phyloP scores from a whole-genome alignment of 2,329 filamentous ascomycete species.

The Dothideomycetes sp. region DNA sequence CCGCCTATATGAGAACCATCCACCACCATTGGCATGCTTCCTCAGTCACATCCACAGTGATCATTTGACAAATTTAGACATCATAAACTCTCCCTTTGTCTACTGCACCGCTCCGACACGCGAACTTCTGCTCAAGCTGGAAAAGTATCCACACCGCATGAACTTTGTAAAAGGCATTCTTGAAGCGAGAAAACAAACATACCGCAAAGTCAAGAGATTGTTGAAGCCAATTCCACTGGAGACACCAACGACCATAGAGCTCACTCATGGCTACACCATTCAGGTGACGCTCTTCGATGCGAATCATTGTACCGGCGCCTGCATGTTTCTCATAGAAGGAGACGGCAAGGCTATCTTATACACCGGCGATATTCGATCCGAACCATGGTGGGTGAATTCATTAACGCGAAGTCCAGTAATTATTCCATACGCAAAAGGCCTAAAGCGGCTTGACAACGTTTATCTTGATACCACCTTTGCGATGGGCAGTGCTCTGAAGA shows the following conservation, averaged over 20 bases:
- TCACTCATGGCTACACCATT: conserved; percentile 56
- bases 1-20: conserved; percentile 41
- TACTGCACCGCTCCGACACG: conserved; percentile 81
- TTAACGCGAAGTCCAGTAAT: conserved; percentile 61
- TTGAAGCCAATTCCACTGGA: conserved; percentile 74
- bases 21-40: conserved; percentile 69
- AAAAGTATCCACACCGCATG: conserved; percentile 68
- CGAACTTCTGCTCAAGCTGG: conserved; percentile 67
- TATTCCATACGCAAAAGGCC: conserved; percentile 58
- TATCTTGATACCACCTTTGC: conserved; percentile 85
- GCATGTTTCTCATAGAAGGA: conserved; percentile 86
- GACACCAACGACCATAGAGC: conserved; percentile 65
- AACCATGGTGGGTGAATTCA: conserved; percentile 74
- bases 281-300: conserved; percentile 80
- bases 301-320: conserved; percentile 81
- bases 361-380: conserved; percentile 78
- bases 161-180: conserved; percentile 70
- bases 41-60: conserved; percentile 89
- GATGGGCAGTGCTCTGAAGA: conserved; percentile 36
- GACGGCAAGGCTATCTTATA: conserved; percentile 65
- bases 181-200: conserved; percentile 63
- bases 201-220: conserved; percentile 61
- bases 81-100: conserved; percentile 66
- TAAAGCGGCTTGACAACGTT: conserved; percentile 62
- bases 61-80: conserved; percentile 72